Conservation (phyloP, 176 grass and related monocot species). For the Paspalum notatum region DNA sequence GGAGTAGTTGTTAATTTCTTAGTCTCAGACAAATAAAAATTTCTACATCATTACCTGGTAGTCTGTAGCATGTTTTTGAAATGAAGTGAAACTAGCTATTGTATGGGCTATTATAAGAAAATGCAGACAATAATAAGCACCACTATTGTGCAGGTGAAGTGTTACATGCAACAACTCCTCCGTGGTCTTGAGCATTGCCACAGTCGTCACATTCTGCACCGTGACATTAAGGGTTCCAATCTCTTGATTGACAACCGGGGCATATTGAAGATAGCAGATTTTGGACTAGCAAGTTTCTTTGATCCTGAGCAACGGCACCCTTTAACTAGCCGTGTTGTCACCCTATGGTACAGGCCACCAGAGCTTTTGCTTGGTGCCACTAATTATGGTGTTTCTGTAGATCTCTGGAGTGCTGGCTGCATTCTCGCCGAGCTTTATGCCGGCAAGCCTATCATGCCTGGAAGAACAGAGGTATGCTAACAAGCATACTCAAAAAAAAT, state of each 20-base stretch:
- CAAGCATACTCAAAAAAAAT: constrained; percentile 28
- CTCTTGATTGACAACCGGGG: constrained; percentile 94
- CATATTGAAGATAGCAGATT: constrained; percentile 97
- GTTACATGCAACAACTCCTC: constrained; percentile 98
- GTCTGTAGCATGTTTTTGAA: not conserved
- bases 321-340: constrained; percentile 98
- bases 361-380: constrained; percentile 97
- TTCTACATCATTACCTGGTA: not conserved
- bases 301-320: constrained; percentile 84
- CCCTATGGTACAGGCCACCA: constrained; percentile 96
- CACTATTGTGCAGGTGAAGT: constrained; percentile 75
- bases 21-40: not conserved
- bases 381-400: constrained; percentile 93
- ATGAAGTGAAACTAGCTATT: not conserved
- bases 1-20: not conserved
- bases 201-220: constrained; percentile 83
- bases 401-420: constrained; percentile 98
- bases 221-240: constrained; percentile 99
- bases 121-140: constrained; percentile 7
- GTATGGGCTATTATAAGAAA: constrained; percentile 16
- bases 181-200: constrained; percentile 97
- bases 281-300: constrained; percentile 97
- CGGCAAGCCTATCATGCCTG: constrained; percentile 99
- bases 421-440: constrained; percentile 98
- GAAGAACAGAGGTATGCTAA: constrained; percentile 85